Evolutionary conservation across 2,329 filamentous ascomycete genomes (phyloP).

Genomic region (Zymoseptoria ardabiliae): DNA sequence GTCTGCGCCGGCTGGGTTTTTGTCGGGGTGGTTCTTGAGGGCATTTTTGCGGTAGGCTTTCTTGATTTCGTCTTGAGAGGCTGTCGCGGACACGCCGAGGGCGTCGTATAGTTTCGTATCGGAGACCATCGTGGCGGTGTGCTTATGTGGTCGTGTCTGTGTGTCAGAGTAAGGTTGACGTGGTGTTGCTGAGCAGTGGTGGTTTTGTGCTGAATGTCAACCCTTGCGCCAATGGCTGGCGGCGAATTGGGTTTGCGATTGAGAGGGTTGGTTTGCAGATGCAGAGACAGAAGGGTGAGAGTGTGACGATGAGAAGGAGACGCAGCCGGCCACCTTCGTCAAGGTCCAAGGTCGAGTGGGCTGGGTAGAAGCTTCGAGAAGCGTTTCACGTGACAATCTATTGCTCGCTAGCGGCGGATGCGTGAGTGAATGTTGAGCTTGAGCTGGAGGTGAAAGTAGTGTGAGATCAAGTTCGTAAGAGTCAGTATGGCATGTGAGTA

Average conservation of each 20-base stretch:
- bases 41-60: constrained; percentile 90
- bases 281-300: not conserved
- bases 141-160: not conserved
- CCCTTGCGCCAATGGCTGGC: not conserved
- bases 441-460: not conserved
- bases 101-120: constrained; percentile 94
- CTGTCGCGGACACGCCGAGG: constrained; percentile 69
- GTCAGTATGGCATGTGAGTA: not conserved
- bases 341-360: not conserved
- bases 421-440: not conserved
- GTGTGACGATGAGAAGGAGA: not conserved
- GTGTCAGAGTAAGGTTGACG: not conserved
- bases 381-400: not conserved
- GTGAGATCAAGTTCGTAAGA: not conserved
- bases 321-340: not conserved
- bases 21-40: constrained; percentile 81
- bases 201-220: not conserved
- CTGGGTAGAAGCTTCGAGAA: not conserved
- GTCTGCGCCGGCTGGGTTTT: constrained; percentile 81
- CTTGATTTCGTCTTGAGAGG: constrained; percentile 90
- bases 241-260: not conserved
- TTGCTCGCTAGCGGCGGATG: not conserved
- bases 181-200: not conserved
- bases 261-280: not conserved
- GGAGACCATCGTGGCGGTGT: constrained; percentile 62